Conservation (phyloP, 2,329 filamentous ascomycete genomes). For the Reticulascus tulasneorum region DNA sequence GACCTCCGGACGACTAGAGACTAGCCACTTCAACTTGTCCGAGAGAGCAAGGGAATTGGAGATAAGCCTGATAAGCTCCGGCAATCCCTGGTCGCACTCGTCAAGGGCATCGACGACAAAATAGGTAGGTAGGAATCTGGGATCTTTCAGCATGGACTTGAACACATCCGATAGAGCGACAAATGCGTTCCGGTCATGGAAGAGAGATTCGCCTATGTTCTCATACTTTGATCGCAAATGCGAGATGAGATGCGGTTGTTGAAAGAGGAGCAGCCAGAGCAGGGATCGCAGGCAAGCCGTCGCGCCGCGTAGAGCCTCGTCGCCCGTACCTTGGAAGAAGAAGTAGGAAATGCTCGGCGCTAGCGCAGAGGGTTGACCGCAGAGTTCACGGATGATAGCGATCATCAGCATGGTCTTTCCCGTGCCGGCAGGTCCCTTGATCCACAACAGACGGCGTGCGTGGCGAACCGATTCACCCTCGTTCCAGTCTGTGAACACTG, state of each 20-base stretch:
- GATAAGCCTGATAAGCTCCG: conserved; percentile 32
- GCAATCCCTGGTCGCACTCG: conserved; percentile 31
- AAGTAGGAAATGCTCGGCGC: conserved; percentile 22
- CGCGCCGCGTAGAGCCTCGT: conserved; percentile 25
- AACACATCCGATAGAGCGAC: conserved; percentile 30
- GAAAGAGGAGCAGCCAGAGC: conserved; percentile 30
- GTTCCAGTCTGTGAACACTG: conserved; percentile 25
- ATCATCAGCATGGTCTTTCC: conserved; percentile 33
- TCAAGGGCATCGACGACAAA: conserved; percentile 46
- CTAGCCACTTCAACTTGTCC: conserved; percentile 38
- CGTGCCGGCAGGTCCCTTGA: conserved; percentile 30
- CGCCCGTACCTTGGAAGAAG: conserved; percentile 38
- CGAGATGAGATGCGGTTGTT: conserved; percentile 24
- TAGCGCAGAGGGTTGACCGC: conserved; percentile 4
- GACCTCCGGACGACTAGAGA: conserved; percentile 37
- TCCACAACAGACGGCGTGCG: conserved; percentile 26
- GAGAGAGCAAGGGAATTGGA: conserved; percentile 15
- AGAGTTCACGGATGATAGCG: conserved; percentile 22
- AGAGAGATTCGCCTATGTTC: conserved; percentile 24
- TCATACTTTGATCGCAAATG: conserved; percentile 36
- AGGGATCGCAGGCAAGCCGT: conserved; percentile 35
- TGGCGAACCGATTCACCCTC: conserved; percentile 12
- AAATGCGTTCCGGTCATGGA: conserved; percentile 35
- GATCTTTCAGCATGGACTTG: conserved; percentile 33
- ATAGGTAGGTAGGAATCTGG: conserved; percentile 24